Percentiles rank a stretch among this genome's conserved stretches.
These are phyloP conservation scores for Lasiodiplodia gonubiensis DNA, from an alignment of 2,329 filamentous ascomycete species.

Conservation along the genomic window DNA sequence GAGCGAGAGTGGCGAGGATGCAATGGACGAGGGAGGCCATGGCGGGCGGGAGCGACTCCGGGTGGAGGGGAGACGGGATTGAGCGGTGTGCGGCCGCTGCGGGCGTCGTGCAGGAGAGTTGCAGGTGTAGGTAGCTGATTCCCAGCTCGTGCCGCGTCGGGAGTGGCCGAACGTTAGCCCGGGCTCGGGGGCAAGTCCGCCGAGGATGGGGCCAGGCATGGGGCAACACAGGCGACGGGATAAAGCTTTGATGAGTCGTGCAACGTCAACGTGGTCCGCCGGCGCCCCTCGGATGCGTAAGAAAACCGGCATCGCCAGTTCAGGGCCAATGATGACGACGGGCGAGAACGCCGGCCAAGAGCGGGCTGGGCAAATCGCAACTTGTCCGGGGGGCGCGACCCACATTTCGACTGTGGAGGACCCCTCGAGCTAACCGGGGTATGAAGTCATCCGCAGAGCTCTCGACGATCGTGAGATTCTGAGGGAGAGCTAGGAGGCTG, in stretches of 20 bases:
- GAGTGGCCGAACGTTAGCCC: background rate
- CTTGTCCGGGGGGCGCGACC: constrained; percentile 14
- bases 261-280: constrained; percentile 26
- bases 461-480: constrained; percentile 32
- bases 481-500: constrained; percentile 29
- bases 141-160: background rate
- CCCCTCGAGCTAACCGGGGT: constrained; percentile 9
- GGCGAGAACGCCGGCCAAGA: constrained; percentile 16
- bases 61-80: background rate
- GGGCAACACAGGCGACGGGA: background rate
- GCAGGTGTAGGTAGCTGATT: constrained; percentile 5
- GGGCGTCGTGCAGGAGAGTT: constrained; percentile 2
- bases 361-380: constrained; percentile 19
- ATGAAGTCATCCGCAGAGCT: constrained; percentile 46
- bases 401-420: constrained; percentile 21
- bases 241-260: constrained; percentile 18
- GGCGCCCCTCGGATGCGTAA: constrained; percentile 10
- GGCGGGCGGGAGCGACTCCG: constrained; percentile 29
- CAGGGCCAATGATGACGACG: constrained; percentile 6
- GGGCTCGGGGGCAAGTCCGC: constrained; percentile 8
- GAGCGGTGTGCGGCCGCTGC: background rate
- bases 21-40: constrained; percentile 44
- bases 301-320: constrained; percentile 4
- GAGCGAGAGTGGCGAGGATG: constrained; percentile 33
- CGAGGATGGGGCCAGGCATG: background rate